A percentile compares a stretch with the other conserved stretches of the same genome.
These are phyloP conservation scores for Ustilago vetiveriae DNA, from an alignment of 1,284 basidiomycete genomes.

Conservation along the genomic window DNA sequence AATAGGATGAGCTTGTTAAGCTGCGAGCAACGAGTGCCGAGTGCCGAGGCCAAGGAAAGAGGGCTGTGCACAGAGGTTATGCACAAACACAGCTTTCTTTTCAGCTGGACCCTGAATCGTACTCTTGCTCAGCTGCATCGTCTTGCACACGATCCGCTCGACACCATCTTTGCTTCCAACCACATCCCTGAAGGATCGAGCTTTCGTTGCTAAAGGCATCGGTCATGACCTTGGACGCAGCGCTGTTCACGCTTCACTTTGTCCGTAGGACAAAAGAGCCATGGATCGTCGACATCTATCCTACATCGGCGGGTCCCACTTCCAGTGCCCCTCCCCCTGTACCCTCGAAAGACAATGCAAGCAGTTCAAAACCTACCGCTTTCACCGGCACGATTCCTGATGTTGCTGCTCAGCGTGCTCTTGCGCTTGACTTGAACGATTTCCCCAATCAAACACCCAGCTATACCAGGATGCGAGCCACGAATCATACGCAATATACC, in stretches of 20 bases:
- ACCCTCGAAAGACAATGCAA: conserved; percentile 18
- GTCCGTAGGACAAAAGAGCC: conserved; percentile 32
- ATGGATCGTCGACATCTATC: conserved; percentile 48
- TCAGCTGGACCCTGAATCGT: neutral
- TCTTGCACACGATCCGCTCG: no score
- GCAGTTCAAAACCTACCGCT: conserved; percentile 12
- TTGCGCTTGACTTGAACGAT: conserved; percentile 27
- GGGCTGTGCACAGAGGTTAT: conserved; percentile 4
- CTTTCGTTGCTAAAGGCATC: no score
- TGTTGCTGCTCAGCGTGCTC: conserved; percentile 21
- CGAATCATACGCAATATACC: conserved; percentile 32
- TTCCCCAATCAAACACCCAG: conserved; percentile 31
- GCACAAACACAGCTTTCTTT: neutral
- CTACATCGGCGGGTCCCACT: conserved; percentile 5
- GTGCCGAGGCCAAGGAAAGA: no score
- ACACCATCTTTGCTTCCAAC: no score
- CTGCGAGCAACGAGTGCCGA: no score
- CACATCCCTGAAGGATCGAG: no score
- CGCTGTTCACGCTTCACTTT: conserved; percentile 52
- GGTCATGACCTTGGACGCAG: conserved; percentile 50
- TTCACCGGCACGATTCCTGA: conserved; percentile 43
- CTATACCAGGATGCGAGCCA: conserved; percentile 50
- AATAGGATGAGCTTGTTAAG: no score
- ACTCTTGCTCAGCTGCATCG: neutral
- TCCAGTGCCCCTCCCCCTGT: conserved; percentile 15